Evolutionary conservation across 2,329 filamentous ascomycete species (phyloP).

Genomic region (Clarireedia hainanense): DNA sequence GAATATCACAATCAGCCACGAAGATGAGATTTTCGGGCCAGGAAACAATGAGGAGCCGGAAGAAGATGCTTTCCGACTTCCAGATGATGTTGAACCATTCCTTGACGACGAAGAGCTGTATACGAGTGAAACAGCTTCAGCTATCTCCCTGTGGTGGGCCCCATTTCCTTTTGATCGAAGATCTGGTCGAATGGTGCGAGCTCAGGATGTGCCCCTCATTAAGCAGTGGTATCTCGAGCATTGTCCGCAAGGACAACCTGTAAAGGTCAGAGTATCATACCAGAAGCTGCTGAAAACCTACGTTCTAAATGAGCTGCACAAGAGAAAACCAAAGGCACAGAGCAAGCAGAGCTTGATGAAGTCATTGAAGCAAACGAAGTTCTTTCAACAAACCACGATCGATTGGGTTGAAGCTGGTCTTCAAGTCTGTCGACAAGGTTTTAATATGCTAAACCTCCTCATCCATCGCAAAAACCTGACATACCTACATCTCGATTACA

Average conservation of each 20-base stretch:
- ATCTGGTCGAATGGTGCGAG: constrained; percentile 91
- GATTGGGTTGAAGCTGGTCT: constrained; percentile 99
- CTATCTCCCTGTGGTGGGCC: constrained; percentile 96
- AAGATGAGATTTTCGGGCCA: constrained; percentile 84
- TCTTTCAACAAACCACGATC: constrained; percentile 98
- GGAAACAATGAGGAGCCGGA: constrained; percentile 63
- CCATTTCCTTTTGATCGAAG: constrained; percentile 92
- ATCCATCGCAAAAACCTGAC: constrained; percentile 98
- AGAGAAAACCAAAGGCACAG: constrained; percentile 88
- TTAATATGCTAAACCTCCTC: constrained; percentile 97
- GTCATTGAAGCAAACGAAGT: constrained; percentile 92
- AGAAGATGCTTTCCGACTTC: constrained; percentile 80
- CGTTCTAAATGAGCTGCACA: constrained; percentile 93
- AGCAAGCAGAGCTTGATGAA: constrained; percentile 88
- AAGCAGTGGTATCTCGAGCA: constrained; percentile 99
- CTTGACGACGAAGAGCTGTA: constrained; percentile 82
- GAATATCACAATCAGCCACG: constrained; percentile 85
- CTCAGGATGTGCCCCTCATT: constrained; percentile 91
- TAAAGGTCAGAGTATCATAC: constrained; percentile 96
- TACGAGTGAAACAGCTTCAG: constrained; percentile 80
- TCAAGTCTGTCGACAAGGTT: constrained; percentile 95
- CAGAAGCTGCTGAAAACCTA: constrained; percentile 96
- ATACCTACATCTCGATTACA: constrained; percentile 97
- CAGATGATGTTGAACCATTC: constrained; percentile 76
- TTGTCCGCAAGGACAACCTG: constrained; percentile 80